phyloP scores from a whole-genome alignment of 371 early-diverging fungal species.

The Rhizopus arrhizus region DNA sequence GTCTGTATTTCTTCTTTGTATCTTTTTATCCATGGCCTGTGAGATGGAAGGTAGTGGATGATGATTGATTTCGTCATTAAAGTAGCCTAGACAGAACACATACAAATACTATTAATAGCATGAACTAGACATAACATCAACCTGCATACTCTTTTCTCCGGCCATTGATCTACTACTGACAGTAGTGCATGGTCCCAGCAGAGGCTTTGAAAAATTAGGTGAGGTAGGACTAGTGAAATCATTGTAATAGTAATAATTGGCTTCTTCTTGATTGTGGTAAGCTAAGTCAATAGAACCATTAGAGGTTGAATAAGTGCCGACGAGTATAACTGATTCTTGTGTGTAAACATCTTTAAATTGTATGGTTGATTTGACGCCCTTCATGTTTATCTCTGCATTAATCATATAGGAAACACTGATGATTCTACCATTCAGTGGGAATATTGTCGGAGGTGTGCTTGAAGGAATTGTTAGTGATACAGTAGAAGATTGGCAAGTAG shows the following conservation, averaged over 20 bases:
- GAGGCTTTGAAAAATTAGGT: not conserved
- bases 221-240: not conserved
- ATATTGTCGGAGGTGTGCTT: conserved; percentile 18
- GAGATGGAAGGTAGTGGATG: not conserved
- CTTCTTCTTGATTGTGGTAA: not conserved
- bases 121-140: not conserved
- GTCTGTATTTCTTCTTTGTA: not conserved
- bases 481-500: not conserved
- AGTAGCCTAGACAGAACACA: not conserved
- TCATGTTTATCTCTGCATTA: conserved; percentile 20
- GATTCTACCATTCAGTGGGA: conserved; percentile 20
- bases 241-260: not conserved
- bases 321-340: conserved; percentile 18
- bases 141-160: not conserved
- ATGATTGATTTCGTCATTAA: not conserved
- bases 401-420: conserved; percentile 22
- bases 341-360: conserved; percentile 14
- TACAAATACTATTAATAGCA: not conserved
- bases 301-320: conserved; percentile 16
- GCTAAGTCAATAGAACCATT: not conserved
- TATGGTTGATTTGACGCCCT: conserved; percentile 18
- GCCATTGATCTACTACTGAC: not conserved
- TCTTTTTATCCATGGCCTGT: not conserved
- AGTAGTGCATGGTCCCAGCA: not conserved
- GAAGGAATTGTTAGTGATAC: conserved; percentile 13